Conservation (phyloP, 2,329 filamentous ascomycete genomes). For the Coleophoma crateriformis region DNA sequence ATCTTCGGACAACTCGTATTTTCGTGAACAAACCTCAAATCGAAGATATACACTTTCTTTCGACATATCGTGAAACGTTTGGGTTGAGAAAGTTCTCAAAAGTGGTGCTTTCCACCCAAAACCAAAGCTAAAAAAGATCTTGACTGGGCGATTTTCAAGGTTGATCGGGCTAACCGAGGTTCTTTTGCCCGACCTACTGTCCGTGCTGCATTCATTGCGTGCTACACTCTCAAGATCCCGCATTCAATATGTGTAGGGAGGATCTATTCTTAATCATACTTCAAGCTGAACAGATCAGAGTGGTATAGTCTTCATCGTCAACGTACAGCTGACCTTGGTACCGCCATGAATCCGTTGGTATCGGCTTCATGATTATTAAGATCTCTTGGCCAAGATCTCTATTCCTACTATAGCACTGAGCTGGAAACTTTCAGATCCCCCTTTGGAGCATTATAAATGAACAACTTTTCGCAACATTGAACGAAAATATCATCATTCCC, state of each 20-base stretch:
- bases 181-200: not conserved
- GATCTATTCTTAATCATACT: no score
- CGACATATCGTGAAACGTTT: not conserved
- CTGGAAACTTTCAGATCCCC: not conserved
- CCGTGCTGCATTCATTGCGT: no score
- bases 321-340: no score
- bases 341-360: no score
- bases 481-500: not conserved
- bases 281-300: no score
- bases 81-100: not conserved
- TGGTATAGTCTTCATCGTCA: no score
- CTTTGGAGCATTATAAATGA: not conserved
- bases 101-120: not conserved
- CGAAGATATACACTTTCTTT: not conserved
- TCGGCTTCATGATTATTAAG: not conserved
- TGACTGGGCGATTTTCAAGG: not conserved
- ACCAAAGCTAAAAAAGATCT: not conserved
- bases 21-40: not conserved
- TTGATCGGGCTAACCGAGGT: not conserved
- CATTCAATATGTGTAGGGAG: no score
- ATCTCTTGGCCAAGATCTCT: not conserved
- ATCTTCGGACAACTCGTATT: not conserved
- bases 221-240: no score
- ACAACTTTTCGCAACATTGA: not conserved
- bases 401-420: not conserved